Base-by-base conservation (phyloP, 2,329 filamentous ascomycete genomes). In the Trichoderma sp. region DNA sequence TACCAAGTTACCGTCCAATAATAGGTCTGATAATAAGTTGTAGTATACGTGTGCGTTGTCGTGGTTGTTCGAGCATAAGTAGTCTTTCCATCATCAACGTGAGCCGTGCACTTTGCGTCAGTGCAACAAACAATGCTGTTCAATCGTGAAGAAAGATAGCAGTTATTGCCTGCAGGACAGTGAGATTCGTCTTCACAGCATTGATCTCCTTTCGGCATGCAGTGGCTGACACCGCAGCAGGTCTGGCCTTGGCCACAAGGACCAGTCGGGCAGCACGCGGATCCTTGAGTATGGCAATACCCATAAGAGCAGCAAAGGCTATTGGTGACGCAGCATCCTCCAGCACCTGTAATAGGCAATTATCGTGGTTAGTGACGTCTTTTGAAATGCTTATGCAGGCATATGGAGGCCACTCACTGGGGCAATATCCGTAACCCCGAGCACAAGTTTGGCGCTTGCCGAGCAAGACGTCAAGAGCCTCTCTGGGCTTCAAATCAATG, bases 1-100 rank as follows among this genome's bases (percentile, higher is more conserved):
- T 16, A 65, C 70, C 71, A 75, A 34, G 71, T 74, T 26, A 72
- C 59, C 21, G 73, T 75, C 59, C 72, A 75, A 68, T 72, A 73
- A 61, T 75, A 75, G 51, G 69, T 69, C n/a, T 69, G 70, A 13
- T 68, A 66, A 28, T 66, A 66, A 8, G 63, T 66, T 0, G 63
- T 66, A 7, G 63, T 66, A 69, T 67, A 71, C 13, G 65, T 63
- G 24, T 43, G 55, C 21, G 71, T 71, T 37, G 70, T 65, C 13
- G 73, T 72, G 14, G 66, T 68, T 24, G 69, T 71, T 13, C 68
- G 66, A n/a, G 70, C 71, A 14, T 65, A 70, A 5, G 71, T 61
- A 4, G 74, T 76, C 30, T 43, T 60, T 61, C 74, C 74, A 68
- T 59, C 65, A 0, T 67, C 70, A 24, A 76, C 73, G 34, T 70